phyloP scores from a whole-genome alignment of 352 stramenopile species.

The Phytophthora vignae region DNA sequence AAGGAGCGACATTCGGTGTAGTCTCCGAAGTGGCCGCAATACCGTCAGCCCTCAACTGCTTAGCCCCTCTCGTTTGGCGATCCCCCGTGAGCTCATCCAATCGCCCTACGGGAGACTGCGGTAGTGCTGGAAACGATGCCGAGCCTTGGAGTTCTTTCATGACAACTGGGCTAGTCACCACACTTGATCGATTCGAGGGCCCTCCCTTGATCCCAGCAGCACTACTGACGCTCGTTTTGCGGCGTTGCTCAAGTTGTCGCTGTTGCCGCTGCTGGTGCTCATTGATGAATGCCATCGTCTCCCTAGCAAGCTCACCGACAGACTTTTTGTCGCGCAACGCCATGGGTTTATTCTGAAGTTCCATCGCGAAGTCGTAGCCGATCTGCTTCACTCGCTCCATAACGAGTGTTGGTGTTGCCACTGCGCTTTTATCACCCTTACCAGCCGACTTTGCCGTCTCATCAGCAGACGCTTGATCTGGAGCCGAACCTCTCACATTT shows the following conservation, averaged over 20 bases:
- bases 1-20: not conserved
- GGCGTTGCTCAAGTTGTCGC: constrained; percentile 20
- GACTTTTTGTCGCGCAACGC: constrained; percentile 52
- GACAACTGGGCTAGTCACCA: constrained; percentile 5
- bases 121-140: constrained; percentile 28
- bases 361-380: constrained; percentile 63
- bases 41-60: not conserved
- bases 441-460: constrained; percentile 10
- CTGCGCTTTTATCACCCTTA: constrained; percentile 4
- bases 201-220: constrained; percentile 3
- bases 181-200: not conserved
- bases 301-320: constrained; percentile 66
- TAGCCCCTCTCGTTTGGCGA: not conserved
- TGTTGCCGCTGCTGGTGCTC: constrained; percentile 42
- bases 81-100: not conserved
- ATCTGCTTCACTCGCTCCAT: constrained; percentile 70
- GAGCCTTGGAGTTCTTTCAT: constrained; percentile 8
- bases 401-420: constrained; percentile 19
- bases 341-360: constrained; percentile 51
- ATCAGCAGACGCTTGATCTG: not conserved
- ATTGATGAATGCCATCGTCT: constrained; percentile 64
- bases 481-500: constrained; percentile 28
- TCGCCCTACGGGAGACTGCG: constrained; percentile 20
- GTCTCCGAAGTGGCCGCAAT: not conserved
- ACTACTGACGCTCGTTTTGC: constrained; percentile 6